Percentiles rank a stretch among this genome's conserved stretches.
phyloP scores from a whole-genome alignment of 2,329 filamentous ascomycete species.

The Cladosporium sp. region DNA sequence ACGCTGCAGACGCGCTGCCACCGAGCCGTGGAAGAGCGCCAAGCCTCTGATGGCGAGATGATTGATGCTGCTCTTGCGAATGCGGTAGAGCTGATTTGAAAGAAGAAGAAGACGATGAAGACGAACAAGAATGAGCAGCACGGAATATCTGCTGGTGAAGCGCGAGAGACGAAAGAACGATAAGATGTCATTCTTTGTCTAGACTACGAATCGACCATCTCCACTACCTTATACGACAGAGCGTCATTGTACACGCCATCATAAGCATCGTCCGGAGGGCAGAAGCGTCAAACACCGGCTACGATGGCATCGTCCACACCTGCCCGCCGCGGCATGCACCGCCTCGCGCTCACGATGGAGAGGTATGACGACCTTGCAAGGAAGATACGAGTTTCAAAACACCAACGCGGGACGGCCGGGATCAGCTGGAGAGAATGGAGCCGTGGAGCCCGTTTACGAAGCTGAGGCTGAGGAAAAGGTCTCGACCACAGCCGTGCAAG shows the following conservation, averaged over 20 bases:
- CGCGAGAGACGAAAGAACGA: background rate
- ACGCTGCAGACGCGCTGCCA: constrained; percentile 30
- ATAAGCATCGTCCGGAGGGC: background rate
- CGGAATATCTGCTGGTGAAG: background rate
- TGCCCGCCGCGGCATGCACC: background rate
- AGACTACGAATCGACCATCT: background rate
- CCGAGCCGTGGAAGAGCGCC: constrained; percentile 31
- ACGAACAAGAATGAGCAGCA: background rate
- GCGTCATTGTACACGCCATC: background rate
- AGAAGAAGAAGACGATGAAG: background rate
- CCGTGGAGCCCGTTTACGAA: background rate
- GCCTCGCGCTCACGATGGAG: background rate
- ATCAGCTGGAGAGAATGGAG: background rate
- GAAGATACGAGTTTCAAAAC: background rate
- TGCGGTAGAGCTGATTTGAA: background rate
- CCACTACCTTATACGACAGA: background rate
- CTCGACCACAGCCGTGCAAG: background rate
- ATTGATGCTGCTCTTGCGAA: background rate
- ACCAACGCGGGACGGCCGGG: background rate
- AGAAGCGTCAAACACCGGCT: background rate
- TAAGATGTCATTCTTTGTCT: background rate
- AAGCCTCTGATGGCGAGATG: constrained; percentile 23
- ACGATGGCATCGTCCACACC: background rate
- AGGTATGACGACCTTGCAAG: background rate
- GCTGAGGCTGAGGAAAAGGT: constrained; percentile 1